These are phyloP conservation scores for Dendrocalamus sinicus DNA, from an alignment of 176 grass and related monocot species.

Conservation along the genomic window DNA sequence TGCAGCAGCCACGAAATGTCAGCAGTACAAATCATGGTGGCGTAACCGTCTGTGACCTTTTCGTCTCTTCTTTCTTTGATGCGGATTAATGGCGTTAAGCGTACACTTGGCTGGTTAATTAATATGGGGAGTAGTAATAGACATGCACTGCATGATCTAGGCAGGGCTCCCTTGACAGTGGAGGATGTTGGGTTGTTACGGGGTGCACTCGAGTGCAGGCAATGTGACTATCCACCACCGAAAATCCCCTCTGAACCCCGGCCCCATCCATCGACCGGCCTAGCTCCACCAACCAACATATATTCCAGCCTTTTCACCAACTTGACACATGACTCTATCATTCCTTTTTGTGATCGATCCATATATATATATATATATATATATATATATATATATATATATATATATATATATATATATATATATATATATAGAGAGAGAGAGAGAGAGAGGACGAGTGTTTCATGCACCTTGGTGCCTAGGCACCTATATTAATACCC, in stretches of 20 bases:
- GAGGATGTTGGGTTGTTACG: constrained; percentile 38
- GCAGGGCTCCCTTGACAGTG: constrained; percentile 3
- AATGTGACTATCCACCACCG: background rate
- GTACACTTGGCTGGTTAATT: background rate
- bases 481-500: too few relatives aligned
- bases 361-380: too few relatives aligned
- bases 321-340: background rate
- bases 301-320: background rate
- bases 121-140: background rate
- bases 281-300: background rate
- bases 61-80: background rate
- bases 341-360: background rate
- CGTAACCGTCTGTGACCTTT: background rate
- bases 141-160: background rate
- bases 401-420: too few relatives aligned
- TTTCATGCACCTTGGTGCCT: too few relatives aligned
- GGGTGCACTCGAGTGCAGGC: constrained; percentile 38
- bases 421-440: too few relatives aligned
- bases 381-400: too few relatives aligned
- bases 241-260: background rate
- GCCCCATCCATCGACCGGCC: background rate
- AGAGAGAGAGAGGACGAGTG: too few relatives aligned
- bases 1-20: background rate
- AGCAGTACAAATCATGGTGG: background rate
- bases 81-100: background rate